A percentile compares a stretch with the other conserved stretches of the same genome.
Conservation (phyloP, 83 land plant species). For the Picea abies region DNA sequence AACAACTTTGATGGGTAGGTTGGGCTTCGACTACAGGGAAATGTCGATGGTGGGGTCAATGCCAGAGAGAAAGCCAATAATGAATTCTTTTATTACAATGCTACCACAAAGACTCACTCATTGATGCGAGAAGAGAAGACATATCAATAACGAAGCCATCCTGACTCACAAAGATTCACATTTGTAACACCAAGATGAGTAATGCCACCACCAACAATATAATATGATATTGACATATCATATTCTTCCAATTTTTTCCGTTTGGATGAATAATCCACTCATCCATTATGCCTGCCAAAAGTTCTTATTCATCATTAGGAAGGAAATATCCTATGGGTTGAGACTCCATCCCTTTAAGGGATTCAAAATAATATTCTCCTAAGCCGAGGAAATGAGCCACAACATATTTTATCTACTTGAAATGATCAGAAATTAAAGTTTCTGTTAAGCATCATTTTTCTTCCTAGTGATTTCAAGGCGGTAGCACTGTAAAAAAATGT, state of each 20-base stretch:
- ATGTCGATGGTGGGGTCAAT: no score
- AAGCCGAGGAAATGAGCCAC: no score
- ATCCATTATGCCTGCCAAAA: slow-evolving; percentile 74
- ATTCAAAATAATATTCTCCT: slow-evolving; percentile 37
- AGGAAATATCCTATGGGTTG: slow-evolving; percentile 61
- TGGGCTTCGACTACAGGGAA: no score
- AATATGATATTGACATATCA: slow-evolving; percentile 69
- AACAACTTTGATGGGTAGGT: neutral
- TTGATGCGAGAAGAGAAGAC: no score
- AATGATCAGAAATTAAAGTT: neutral
- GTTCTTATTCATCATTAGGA: slow-evolving; percentile 91
- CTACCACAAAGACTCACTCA: slow-evolving; percentile 15
- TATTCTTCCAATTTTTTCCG: slow-evolving; percentile 83
- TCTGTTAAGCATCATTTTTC: no score
- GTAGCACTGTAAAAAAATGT: no score
- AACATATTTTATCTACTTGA: slow-evolving; percentile 3
- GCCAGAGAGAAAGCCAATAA: no score
- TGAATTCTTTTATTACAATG: no score
- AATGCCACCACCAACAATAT: slow-evolving; percentile 39
- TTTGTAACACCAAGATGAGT: slow-evolving; percentile 47
- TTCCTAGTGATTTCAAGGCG: no score
- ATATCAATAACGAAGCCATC: no score
- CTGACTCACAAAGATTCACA: slow-evolving; percentile 21
- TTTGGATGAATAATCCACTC: slow-evolving; percentile 36
- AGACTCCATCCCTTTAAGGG: slow-evolving; percentile 36